Conservation (phyloP, 352 stramenopile genomes). For the Globisporangium nodosum region DNA sequence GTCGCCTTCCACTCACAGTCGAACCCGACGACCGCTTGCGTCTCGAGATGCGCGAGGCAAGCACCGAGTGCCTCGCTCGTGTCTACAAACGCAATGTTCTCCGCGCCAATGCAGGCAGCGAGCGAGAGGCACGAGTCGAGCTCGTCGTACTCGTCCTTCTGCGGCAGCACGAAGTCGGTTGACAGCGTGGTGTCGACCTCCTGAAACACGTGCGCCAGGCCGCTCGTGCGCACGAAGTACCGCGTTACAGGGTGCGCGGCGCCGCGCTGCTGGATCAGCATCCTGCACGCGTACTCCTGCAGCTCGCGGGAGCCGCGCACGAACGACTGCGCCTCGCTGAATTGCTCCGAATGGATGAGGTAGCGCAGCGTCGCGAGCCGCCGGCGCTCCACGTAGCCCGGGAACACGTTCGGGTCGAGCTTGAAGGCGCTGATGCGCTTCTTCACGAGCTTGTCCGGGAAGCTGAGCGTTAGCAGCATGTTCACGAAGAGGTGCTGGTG, state of each 20-base stretch:
- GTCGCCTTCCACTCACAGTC: constrained; percentile 76
- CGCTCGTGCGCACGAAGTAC: constrained; percentile 48
- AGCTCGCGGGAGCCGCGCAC: constrained; percentile 21
- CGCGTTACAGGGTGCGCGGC: constrained; percentile 30
- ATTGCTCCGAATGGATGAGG: constrained; percentile 55
- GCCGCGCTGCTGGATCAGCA: constrained; percentile 45
- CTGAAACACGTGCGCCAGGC: constrained; percentile 32
- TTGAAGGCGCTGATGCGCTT: constrained; percentile 60
- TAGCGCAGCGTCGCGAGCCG: constrained; percentile 49
- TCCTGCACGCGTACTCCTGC: constrained; percentile 45
- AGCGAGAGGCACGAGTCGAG: constrained; percentile 47
- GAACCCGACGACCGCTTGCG: constrained; percentile 50
- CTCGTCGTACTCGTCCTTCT: constrained; percentile 37
- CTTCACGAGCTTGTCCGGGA: constrained; percentile 66
- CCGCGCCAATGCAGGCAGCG: constrained; percentile 26
- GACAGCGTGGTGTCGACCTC: constrained; percentile 36
- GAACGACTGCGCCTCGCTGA: constrained; percentile 44
- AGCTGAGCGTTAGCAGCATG: constrained; percentile 35
- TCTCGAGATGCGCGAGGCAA: constrained; percentile 39
- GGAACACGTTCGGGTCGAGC: constrained; percentile 46
- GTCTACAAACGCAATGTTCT: constrained; percentile 58
- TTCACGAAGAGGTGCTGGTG: constrained; percentile 46
- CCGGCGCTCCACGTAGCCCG: constrained; percentile 44
- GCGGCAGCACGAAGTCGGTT: constrained; percentile 11
- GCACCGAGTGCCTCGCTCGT: constrained; percentile 23